Evolutionary conservation across 768 basidiomycete species (phyloP).

Genomic region (Xerocomellus dryophilus): DNA sequence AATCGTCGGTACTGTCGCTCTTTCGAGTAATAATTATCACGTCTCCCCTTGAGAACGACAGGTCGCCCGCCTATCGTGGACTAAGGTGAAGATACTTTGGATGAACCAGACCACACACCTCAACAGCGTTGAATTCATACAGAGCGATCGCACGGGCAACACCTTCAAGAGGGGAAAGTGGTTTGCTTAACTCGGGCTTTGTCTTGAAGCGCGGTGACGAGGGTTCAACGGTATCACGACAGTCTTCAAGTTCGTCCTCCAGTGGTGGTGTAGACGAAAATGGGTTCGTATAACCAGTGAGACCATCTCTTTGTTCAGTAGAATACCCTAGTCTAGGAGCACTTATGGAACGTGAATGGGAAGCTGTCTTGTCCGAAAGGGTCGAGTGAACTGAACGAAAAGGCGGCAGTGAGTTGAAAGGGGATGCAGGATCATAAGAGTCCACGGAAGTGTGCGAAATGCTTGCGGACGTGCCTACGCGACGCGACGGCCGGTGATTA

Average conservation of each 20-base stretch:
- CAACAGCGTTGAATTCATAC: conserved; percentile 69
- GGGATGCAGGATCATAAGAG: conserved; percentile 32
- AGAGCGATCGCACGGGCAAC: conserved; percentile 71
- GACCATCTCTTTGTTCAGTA: conserved; percentile 1
- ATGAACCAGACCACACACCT: conserved; percentile 42
- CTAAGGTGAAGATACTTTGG: conserved; percentile 1
- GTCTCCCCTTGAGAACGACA: conserved; percentile 75
- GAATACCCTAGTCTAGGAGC: conserved; percentile 24
- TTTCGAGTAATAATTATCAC: conserved; percentile 67
- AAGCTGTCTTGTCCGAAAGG: conserved; percentile 28
- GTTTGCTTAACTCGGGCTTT: conserved; percentile 48
- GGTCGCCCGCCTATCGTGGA: conserved; percentile 58
- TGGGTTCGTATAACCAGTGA: conserved; percentile 23
- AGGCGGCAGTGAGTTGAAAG: conserved; percentile 36
- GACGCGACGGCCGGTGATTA: conserved; percentile 20
- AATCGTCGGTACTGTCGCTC: conserved; percentile 71
- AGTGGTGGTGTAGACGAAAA: conserved; percentile 26
- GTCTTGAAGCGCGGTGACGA: conserved; percentile 39
- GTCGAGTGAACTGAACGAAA: conserved; percentile 33
- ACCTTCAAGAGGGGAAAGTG: conserved; percentile 54
- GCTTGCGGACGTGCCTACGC: conserved; percentile 10
- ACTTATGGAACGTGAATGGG: conserved; percentile 37
- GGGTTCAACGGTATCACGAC: conserved; percentile 7
- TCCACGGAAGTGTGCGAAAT: conserved; percentile 19
- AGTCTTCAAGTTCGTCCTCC: conserved; percentile 18